Conservation (phyloP, 2,329 filamentous ascomycete species). For the Monosporascus sp. region DNA sequence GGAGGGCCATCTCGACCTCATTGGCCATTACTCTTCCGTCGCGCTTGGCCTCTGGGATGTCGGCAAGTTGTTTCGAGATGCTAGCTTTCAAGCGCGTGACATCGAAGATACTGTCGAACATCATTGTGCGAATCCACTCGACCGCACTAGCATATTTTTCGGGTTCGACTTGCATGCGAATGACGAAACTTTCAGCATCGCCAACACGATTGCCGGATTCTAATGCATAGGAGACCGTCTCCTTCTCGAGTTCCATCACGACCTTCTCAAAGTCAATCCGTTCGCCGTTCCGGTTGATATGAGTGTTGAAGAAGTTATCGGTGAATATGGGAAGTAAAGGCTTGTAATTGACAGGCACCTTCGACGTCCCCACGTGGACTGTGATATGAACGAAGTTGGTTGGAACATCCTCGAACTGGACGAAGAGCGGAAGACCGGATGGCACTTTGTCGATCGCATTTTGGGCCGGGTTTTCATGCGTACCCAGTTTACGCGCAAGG, state of each 20-base stretch:
- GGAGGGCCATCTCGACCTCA: slow-evolving; percentile 69
- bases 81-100: slow-evolving; percentile 56
- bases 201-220: slow-evolving; percentile 62
- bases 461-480: slow-evolving; percentile 65
- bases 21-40: slow-evolving; percentile 65
- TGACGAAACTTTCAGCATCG: slow-evolving; percentile 74
- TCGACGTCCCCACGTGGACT: slow-evolving; percentile 71
- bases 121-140: slow-evolving; percentile 76
- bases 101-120: slow-evolving; percentile 88
- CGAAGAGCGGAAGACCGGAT: slow-evolving; percentile 65
- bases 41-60: slow-evolving; percentile 88
- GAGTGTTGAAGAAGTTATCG: slow-evolving; percentile 92
- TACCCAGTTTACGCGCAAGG: slow-evolving; percentile 65
- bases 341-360: slow-evolving; percentile 74
- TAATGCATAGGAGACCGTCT: slow-evolving; percentile 80
- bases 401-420: slow-evolving; percentile 94
- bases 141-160: slow-evolving; percentile 82
- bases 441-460: slow-evolving; percentile 66
- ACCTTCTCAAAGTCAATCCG: slow-evolving; percentile 85
- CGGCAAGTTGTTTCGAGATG: slow-evolving; percentile 77
- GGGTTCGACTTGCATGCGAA: slow-evolving; percentile 80
- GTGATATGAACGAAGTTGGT: slow-evolving; percentile 88
- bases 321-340: slow-evolving; percentile 80
- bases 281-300: slow-evolving; percentile 70
- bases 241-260: slow-evolving; percentile 82